These are phyloP conservation scores for Pyrenula aspistea DNA, from an alignment of 495 filamentous ascomycete species.

Conservation along the genomic window DNA sequence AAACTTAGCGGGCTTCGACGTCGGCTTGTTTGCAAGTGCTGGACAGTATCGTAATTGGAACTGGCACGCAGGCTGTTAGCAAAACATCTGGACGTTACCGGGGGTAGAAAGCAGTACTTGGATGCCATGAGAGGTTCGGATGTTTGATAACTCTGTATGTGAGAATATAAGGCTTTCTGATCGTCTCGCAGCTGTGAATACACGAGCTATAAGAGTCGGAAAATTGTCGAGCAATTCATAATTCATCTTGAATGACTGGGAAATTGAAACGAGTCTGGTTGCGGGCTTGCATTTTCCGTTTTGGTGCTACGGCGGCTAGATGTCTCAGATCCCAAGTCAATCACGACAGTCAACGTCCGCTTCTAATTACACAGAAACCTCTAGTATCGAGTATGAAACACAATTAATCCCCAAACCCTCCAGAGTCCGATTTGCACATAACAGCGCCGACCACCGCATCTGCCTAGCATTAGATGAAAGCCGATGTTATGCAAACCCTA, in stretches of 20 bases:
- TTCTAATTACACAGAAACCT: no score
- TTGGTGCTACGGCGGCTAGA: no score
- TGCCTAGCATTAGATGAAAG: no score
- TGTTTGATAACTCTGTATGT: neutral
- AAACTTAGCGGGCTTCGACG: constrained; percentile 18
- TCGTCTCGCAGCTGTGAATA: neutral
- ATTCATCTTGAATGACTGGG: neutral
- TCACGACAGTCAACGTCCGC: no score
- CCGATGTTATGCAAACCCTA: no score
- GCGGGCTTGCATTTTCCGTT: neutral
- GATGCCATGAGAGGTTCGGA: neutral
- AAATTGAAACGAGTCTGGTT: neutral
- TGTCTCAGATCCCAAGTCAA: no score
- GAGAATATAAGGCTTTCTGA: neutral
- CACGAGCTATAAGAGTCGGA: neutral
- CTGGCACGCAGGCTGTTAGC: constrained; percentile 14
- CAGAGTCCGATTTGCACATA: no score
- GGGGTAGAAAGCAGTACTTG: no score
- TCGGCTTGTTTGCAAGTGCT: constrained; percentile 39
- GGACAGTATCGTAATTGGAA: constrained; percentile 76
- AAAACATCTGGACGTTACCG: no score
- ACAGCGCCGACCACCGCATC: no score
- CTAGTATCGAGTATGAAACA: no score
- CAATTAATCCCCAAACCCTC: no score
- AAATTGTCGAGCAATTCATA: neutral